Evolutionary conservation across 1,284 basidiomycete species (phyloP), one percentile per base, ranked within the genome.

Genomic region (Inonotus obliquus): DNA sequence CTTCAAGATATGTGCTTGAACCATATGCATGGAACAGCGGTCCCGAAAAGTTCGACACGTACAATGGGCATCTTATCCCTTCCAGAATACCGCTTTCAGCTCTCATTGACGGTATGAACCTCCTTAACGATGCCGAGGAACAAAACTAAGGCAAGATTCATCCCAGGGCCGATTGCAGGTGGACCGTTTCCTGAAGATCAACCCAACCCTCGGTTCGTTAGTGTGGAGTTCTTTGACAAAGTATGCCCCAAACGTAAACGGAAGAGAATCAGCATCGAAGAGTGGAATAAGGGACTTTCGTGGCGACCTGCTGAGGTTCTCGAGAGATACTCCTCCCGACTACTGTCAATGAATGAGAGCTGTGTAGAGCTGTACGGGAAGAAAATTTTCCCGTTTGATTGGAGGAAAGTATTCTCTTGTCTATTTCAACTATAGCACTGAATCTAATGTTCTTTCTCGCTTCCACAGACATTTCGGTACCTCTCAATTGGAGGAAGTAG

Each of bases 401-500:
- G 27, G 23, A 14, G 7, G 64, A 64, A 48, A 37, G 58, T 61
- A 14, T 35, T 17, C 27, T 38, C 23, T 23, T 19, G 7, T n/a
- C 7, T 14, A n/a, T 17, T 11, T 29, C 21, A 54, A 23, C 13
- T 17, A 23, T 55, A 29, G 1, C 39, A 25, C 51, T 19, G 14
- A 39, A 55, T 44, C 35, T 59, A 52, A 60, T 35, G 3, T 17
- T 57, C 57, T 17, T 9, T 35, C 14, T 52, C 14, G 29, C 44
- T 38, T 44, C 14, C 29, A 9, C 35, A 62, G 57, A 29, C 61
- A 62, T 6, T 62, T 57, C 27, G 56, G 57, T 21, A 41, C 58
- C 35, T 25, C 53, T 21, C 17, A 11, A 27, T 38, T 61, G 32
- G 59, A 61, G 45, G 51, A 4, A 66, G 7, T 79, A 76, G 75